A percentile compares a stretch with the other conserved stretches of the same genome.
phyloP scores from a whole-genome alignment of 805 yeast genomes.

The Candida chilensis region DNA sequence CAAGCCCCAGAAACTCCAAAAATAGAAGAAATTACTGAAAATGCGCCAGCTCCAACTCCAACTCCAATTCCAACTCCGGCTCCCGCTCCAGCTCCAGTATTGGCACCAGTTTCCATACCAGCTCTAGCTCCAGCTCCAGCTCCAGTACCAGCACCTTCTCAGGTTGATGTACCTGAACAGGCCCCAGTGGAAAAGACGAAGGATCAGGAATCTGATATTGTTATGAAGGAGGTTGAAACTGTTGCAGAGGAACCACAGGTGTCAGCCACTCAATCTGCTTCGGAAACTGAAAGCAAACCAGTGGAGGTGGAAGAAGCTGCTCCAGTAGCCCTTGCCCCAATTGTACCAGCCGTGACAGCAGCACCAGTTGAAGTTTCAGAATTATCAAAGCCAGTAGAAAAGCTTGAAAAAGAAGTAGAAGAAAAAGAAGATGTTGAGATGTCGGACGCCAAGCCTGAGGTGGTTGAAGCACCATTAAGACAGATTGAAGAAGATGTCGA shows the following conservation, averaged over 20 bases:
- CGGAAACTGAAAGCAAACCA: too few relatives aligned
- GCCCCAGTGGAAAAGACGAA: too few relatives aligned
- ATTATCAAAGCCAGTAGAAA: background rate
- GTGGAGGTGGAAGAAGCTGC: too few relatives aligned
- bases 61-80: too few relatives aligned
- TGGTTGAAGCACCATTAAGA: slow-evolving; percentile 34
- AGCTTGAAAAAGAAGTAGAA: slow-evolving; percentile 2
- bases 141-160: slow-evolving; percentile 3
- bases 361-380: background rate
- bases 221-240: too few relatives aligned
- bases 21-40: too few relatives aligned
- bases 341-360: slow-evolving; percentile 1
- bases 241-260: too few relatives aligned
- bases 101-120: slow-evolving; percentile 4
- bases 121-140: slow-evolving; percentile 4
- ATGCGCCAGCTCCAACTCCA: slow-evolving; percentile 5
- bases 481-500: slow-evolving; percentile 36
- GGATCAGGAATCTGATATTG: too few relatives aligned
- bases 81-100: slow-evolving; percentile 4
- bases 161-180: slow-evolving; percentile 4
- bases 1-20: too few relatives aligned
- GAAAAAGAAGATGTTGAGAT: slow-evolving; percentile 3
- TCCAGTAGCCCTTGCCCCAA: slow-evolving; percentile 2
- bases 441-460: slow-evolving; percentile 18
- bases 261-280: too few relatives aligned